phyloP scores from a whole-genome alignment of 805 yeast species.

The Lachancea nothofagi region DNA sequence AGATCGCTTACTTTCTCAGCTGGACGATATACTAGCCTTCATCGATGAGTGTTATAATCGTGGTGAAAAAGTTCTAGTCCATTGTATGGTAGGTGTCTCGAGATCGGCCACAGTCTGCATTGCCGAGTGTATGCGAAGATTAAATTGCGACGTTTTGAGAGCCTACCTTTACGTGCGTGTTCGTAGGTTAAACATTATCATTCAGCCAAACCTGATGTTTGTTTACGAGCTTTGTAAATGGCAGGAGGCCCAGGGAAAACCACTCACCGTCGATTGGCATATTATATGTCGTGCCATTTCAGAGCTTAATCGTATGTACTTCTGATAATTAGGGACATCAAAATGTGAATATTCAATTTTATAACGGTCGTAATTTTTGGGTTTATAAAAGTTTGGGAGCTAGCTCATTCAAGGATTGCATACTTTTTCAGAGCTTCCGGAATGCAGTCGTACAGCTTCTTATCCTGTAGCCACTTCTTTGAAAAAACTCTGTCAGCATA shows the following conservation, averaged over 20 bases:
- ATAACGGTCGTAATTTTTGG: not conserved
- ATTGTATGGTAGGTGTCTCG: conserved; percentile 94
- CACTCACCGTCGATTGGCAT: conserved; percentile 82
- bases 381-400: not conserved
- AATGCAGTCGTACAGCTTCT: conserved; percentile 56
- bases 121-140: conserved; percentile 85
- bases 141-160: conserved; percentile 58
- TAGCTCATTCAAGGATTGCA: conserved; percentile 37
- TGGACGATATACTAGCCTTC: conserved; percentile 60
- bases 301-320: conserved; percentile 64
- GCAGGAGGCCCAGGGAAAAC: conserved; percentile 30
- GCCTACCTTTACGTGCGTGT: conserved; percentile 90
- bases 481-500: conserved; percentile 80
- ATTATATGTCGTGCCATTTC: conserved; percentile 78
- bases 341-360: not conserved
- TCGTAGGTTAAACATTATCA: conserved; percentile 81
- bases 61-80: conserved; percentile 62
- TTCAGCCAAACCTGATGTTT: conserved; percentile 87
- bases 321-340: too few species aligned
- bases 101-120: conserved; percentile 93
- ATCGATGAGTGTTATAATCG: conserved; percentile 48
- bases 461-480: conserved; percentile 66
- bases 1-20: conserved; percentile 59
- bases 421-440: conserved; percentile 71
- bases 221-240: conserved; percentile 80